A percentile compares a stretch with the other conserved stretches of the same genome.
Conservation (phyloP, 805 yeast genomes). For the Cyberlindnera veronae region DNA sequence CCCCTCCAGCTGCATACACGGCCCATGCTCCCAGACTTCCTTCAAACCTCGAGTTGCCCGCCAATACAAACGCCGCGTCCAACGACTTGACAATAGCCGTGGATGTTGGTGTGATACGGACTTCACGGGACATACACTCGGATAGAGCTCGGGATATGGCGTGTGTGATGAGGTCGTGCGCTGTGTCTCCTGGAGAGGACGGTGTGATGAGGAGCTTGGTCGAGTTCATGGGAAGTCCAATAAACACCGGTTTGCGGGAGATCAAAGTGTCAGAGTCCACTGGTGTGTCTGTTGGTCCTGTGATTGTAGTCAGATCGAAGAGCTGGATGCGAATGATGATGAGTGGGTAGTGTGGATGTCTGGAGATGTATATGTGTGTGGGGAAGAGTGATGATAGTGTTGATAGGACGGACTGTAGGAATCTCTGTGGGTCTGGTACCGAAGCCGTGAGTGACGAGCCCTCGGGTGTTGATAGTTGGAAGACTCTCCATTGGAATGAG, state of each 20-base stretch:
- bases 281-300: slow-evolving; percentile 32
- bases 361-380: slow-evolving; percentile 62
- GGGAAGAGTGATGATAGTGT: slow-evolving; percentile 50
- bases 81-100: slow-evolving; percentile 37
- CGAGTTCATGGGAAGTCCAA: slow-evolving; percentile 65
- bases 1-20: slow-evolving; percentile 63
- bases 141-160: slow-evolving; percentile 54
- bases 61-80: slow-evolving; percentile 47
- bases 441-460: slow-evolving; percentile 30
- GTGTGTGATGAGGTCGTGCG: slow-evolving; percentile 54
- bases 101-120: slow-evolving; percentile 26
- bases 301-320: slow-evolving; percentile 43
- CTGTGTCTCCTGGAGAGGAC: slow-evolving; percentile 31
- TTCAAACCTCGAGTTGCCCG: slow-evolving; percentile 61
- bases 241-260: slow-evolving; percentile 58
- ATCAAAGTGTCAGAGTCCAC: slow-evolving; percentile 25
- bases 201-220: slow-evolving; percentile 39
- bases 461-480: slow-evolving; percentile 25
- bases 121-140: slow-evolving; percentile 37
- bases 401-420: slow-evolving; percentile 44
- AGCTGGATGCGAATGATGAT: slow-evolving; percentile 63
- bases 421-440: slow-evolving; percentile 44
- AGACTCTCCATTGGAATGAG: slow-evolving; percentile 32
- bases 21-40: slow-evolving; percentile 69
- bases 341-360: slow-evolving; percentile 61